phyloP scores from a whole-genome alignment of 192 early-diverging fungal genomes.

The Entomortierella lignicola region DNA sequence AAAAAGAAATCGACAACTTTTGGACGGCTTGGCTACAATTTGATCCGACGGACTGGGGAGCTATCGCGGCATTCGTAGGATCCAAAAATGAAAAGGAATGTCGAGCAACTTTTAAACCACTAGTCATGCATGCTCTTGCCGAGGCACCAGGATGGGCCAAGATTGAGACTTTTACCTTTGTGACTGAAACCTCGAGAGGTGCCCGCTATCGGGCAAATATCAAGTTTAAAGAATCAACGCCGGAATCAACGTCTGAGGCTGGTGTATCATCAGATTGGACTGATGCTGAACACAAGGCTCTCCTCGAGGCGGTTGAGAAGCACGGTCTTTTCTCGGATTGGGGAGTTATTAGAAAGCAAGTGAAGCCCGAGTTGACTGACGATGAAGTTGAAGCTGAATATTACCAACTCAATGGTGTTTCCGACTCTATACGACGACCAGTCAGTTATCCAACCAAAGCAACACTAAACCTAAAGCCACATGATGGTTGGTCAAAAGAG shows the following conservation, averaged over 20 bases:
- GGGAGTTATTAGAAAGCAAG: slow-evolving; percentile 22
- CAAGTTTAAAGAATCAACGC: neutral
- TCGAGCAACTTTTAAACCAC: neutral
- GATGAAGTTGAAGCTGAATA: slow-evolving; percentile 40
- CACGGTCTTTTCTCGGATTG: slow-evolving; percentile 44
- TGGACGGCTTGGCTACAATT: slow-evolving; percentile 23
- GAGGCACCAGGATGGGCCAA: slow-evolving; percentile 38
- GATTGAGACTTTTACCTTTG: slow-evolving; percentile 27
- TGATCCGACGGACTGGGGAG: slow-evolving; percentile 1
- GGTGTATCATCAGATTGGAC: slow-evolving; percentile 27
- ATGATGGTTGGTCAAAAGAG: slow-evolving; percentile 24
- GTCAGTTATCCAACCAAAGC: neutral
- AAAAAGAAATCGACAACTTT: slow-evolving; percentile 14
- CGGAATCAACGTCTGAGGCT: too few relatives aligned
- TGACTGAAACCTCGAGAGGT: neutral
- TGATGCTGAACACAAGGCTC: slow-evolving; percentile 15
- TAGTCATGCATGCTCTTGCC: slow-evolving; percentile 14
- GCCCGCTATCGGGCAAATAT: slow-evolving; percentile 1
- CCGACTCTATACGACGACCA: too few relatives aligned
- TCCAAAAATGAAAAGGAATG: neutral
- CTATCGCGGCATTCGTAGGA: slow-evolving; percentile 1
- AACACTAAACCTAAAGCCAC: slow-evolving; percentile 1
- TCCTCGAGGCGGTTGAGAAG: slow-evolving; percentile 34
- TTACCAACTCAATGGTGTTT: slow-evolving; percentile 37
- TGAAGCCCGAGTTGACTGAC: slow-evolving; percentile 27